Evolutionary conservation across 1,139 yeast genomes (phyloP).

Genomic region (Scheffersomyces segobiensis): DNA sequence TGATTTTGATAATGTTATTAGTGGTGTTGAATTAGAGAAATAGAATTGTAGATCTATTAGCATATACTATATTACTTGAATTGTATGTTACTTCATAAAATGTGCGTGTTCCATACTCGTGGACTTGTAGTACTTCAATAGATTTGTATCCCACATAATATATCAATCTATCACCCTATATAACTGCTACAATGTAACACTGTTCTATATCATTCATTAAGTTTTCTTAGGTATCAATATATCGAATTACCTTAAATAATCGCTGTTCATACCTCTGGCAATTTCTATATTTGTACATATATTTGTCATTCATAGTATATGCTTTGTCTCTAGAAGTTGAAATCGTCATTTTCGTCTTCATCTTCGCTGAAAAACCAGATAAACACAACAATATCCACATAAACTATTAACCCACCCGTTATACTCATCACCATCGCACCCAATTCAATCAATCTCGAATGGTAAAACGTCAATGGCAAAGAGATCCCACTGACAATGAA

Average conservation of each 20-base stretch:
- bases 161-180: background rate
- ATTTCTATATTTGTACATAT: background rate
- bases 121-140: background rate
- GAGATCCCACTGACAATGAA: constrained; percentile 69
- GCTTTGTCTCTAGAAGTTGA: constrained; percentile 32
- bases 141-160: no score
- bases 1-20: constrained; percentile 57
- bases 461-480: constrained; percentile 65
- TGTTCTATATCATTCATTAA: background rate
- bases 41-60: background rate
- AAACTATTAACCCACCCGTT: constrained; percentile 71
- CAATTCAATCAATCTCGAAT: constrained; percentile 54
- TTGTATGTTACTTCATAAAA: background rate
- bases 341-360: constrained; percentile 56
- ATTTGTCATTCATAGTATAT: background rate
- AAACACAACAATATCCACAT: constrained; percentile 66
- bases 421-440: constrained; percentile 68
- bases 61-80: background rate
- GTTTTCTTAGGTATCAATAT: background rate
- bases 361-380: constrained; percentile 66
- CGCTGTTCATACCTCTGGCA: background rate
- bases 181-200: no score
- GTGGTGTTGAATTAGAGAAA: constrained; percentile 52
- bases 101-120: background rate
- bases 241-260: background rate